phyloP scores from a whole-genome alignment of 441 rosid genomes.

The Populus hybrid region DNA sequence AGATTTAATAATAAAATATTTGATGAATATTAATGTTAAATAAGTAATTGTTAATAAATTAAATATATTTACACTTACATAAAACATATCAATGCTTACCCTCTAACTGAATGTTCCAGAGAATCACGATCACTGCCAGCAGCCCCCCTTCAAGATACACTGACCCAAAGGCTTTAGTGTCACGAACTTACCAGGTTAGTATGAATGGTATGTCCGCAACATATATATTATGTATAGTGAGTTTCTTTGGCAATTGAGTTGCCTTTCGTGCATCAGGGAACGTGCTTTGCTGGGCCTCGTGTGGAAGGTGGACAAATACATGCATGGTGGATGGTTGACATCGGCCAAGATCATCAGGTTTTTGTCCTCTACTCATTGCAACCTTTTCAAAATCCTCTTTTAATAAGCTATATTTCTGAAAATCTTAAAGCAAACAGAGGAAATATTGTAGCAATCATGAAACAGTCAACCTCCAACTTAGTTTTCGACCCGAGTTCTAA shows the following conservation, averaged over 20 bases:
- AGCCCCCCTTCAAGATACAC: constrained; percentile 88
- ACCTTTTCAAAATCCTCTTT: neutral
- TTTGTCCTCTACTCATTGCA: neutral
- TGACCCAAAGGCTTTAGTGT: constrained; percentile 83
- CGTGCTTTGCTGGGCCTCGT: constrained; percentile 83
- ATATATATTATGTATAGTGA: neutral
- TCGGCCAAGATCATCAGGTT: constrained; percentile 96
- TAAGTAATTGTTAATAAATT: no score
- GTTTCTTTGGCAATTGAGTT: neutral
- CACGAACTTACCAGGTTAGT: constrained; percentile 80
- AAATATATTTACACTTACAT: no score
- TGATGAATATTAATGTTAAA: no score
- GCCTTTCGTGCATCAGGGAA: constrained; percentile 46
- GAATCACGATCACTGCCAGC: constrained; percentile 67
- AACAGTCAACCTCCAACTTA: no score
- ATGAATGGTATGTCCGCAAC: neutral
- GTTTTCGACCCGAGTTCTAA: no score
- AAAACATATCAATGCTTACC: neutral
- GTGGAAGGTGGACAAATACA: constrained; percentile 61
- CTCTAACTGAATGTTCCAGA: constrained; percentile 44
- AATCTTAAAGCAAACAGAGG: no score
- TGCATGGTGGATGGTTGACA: constrained; percentile 96
- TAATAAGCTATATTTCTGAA: neutral
- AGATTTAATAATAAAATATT: no score
- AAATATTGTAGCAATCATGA: neutral